Percentiles rank a stretch among this genome's conserved stretches.
Conservation (phyloP, 2,329 filamentous ascomycete genomes). For the Microdochium paspali region DNA sequence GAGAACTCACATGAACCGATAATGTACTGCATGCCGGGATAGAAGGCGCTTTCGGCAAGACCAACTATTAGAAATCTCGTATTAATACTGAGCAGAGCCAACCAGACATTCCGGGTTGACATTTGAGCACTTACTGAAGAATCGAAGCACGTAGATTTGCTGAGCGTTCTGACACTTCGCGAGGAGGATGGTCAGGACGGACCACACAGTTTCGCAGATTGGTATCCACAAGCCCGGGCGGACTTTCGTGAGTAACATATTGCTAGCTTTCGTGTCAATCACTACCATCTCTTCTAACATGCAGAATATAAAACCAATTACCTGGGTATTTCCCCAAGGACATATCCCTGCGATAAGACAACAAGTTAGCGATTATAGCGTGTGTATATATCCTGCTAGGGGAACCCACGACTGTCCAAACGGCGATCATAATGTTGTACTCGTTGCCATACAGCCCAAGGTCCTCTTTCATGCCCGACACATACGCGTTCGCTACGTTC, state of each 20-base stretch:
- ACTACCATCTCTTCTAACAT: conserved; percentile 2
- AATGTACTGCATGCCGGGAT: conserved; percentile 23
- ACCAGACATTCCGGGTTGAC: too few relatives aligned
- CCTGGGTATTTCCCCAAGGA: conserved; percentile 20
- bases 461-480: conserved; percentile 35
- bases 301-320: conserved; percentile 5
- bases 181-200: conserved; percentile 21
- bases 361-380: conserved; percentile 7
- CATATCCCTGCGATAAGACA: conserved; percentile 20
- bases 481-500: conserved; percentile 32
- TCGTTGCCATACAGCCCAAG: conserved; percentile 28
- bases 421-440: conserved; percentile 18
- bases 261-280: conserved; percentile 11
- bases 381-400: neutral
- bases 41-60: conserved; percentile 14
- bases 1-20: conserved; percentile 26
- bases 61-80: neutral
- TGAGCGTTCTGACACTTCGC: conserved; percentile 20
- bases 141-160: conserved; percentile 23
- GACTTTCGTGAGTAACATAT: conserved; percentile 22
- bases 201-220: conserved; percentile 20
- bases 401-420: neutral
- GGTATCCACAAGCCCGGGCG: conserved; percentile 28
- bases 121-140: conserved; percentile 17
- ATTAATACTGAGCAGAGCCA: too few relatives aligned